Evolutionary conservation across 345 rosid species (phyloP).

Genomic region (Sisymbrium irio): DNA sequence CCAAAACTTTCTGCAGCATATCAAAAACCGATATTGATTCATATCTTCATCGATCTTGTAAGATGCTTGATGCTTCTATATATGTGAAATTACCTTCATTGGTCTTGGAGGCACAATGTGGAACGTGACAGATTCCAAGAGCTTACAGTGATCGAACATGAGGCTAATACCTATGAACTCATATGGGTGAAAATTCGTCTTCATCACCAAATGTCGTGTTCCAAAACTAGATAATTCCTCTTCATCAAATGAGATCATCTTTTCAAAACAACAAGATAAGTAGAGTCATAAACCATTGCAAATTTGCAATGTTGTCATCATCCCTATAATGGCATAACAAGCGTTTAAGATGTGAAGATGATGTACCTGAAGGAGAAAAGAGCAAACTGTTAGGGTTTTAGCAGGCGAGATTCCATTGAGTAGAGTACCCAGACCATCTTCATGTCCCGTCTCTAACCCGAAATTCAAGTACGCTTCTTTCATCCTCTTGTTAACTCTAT

Average conservation of each 20-base stretch:
- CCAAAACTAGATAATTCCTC: not conserved
- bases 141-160: slow-evolving; percentile 34
- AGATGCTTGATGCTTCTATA: not conserved
- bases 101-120: slow-evolving; percentile 19
- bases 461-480: not conserved
- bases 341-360: not conserved
- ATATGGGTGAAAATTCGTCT: not conserved
- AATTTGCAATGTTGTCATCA: not conserved
- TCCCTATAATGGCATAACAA: not conserved
- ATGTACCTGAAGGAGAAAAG: not conserved
- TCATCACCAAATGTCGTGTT: not conserved
- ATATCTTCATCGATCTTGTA: not conserved
- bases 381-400: not conserved
- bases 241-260: not conserved
- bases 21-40: not conserved
- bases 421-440: not conserved
- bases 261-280: not conserved
- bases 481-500: not conserved
- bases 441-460: not conserved
- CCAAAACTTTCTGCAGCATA: not conserved
- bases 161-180: slow-evolving; percentile 14
- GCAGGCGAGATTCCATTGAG: not conserved
- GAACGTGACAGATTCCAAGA: slow-evolving; percentile 34
- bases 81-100: not conserved
- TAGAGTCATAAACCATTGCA: not conserved